phyloP scores from a whole-genome alignment of 208 protist species.

The Lotmaria passim region DNA sequence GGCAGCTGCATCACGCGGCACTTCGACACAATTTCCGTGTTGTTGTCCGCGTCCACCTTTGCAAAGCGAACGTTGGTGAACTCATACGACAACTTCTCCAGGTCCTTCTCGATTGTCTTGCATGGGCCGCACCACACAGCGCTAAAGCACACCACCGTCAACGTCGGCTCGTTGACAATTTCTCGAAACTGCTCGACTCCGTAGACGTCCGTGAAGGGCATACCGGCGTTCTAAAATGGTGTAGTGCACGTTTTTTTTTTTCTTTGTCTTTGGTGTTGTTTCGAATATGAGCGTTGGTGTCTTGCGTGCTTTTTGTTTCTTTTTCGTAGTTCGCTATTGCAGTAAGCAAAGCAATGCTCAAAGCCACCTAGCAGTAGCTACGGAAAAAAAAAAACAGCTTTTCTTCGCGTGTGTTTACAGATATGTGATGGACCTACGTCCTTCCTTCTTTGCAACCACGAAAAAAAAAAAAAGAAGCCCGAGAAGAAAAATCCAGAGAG shows the following conservation, averaged over 20 bases:
- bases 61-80: constrained; percentile 75
- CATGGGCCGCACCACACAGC: constrained; percentile 86
- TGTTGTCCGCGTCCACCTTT: constrained; percentile 81
- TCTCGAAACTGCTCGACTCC: constrained; percentile 77
- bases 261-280: not conserved
- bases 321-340: not conserved
- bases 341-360: not conserved
- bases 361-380: constrained; percentile 1
- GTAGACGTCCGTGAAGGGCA: constrained; percentile 81
- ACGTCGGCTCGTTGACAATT: constrained; percentile 51
- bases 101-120: constrained; percentile 72
- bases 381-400: not conserved
- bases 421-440: not conserved
- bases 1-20: constrained; percentile 79
- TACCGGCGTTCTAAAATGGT: too few species aligned
- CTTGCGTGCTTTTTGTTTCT: not conserved
- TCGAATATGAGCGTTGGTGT: not conserved
- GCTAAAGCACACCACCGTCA: constrained; percentile 81
- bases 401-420: not conserved
- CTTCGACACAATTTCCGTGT: constrained; percentile 80
- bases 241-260: too few species aligned
- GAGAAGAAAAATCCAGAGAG: too few species aligned
- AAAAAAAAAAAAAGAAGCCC: constrained; percentile 11
- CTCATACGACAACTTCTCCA: constrained; percentile 82
- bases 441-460: not conserved